These are phyloP conservation scores for Ophiosphaerella korrae DNA, from an alignment of 2,329 filamentous ascomycete genomes.

Conservation along the genomic window DNA sequence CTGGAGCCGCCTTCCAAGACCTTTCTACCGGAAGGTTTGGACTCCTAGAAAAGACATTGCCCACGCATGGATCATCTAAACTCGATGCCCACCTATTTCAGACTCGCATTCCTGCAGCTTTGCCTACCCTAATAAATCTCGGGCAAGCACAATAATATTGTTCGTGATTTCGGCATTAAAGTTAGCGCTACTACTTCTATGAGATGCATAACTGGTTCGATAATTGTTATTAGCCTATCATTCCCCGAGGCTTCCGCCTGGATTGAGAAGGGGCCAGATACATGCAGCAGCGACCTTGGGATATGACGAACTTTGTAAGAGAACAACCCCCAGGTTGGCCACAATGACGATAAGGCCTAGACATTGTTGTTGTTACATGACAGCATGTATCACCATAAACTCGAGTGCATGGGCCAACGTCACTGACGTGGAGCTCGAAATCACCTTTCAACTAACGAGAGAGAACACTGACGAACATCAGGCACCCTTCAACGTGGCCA, in stretches of 20 bases:
- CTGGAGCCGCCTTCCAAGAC: conserved; percentile 54
- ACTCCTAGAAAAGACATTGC: background rate
- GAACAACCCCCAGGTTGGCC: conserved; percentile 43
- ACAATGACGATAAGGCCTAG: conserved; percentile 52
- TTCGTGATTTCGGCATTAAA: conserved; percentile 65
- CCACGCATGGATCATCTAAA: too few relatives aligned
- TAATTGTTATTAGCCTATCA: conserved; percentile 46
- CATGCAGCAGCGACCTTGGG: conserved; percentile 24
- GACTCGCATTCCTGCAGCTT: conserved; percentile 28
- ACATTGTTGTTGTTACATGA: conserved; percentile 61
- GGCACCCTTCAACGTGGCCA: conserved; percentile 43
- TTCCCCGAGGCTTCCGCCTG: conserved; percentile 52
- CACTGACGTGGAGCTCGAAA: conserved; percentile 49
- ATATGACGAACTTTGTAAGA: conserved; percentile 53
- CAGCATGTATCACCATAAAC: conserved; percentile 50
- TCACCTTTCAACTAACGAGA: conserved; percentile 58
- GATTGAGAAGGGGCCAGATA: too few relatives aligned
- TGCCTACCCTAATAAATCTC: conserved; percentile 38
- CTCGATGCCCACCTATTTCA: too few relatives aligned
- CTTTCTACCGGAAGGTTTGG: background rate
- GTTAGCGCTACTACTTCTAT: conserved; percentile 62
- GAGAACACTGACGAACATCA: conserved; percentile 31
- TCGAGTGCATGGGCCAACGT: conserved; percentile 45
- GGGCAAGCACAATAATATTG: conserved; percentile 58
- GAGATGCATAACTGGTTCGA: conserved; percentile 53